Evolutionary conservation across 2,329 filamentous ascomycete species (phyloP).

Genomic region (Hypomyces rosellus): DNA sequence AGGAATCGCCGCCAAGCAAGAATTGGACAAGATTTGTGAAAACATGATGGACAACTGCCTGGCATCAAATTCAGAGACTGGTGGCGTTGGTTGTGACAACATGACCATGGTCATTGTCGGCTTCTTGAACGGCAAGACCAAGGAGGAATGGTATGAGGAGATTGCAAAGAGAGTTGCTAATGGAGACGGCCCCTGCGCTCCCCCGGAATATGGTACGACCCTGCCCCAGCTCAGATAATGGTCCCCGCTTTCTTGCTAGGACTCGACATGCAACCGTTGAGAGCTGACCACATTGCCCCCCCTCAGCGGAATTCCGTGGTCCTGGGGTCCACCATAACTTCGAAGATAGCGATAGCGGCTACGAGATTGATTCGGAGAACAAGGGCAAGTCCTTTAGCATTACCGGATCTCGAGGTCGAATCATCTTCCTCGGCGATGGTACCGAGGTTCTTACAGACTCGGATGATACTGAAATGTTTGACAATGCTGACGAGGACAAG

Average conservation of each 20-base stretch:
- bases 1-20: constrained; percentile 93
- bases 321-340: constrained; percentile 77
- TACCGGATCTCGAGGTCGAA: constrained; percentile 71
- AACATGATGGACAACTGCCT: constrained; percentile 99
- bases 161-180: constrained; percentile 90
- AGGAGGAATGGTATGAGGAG: constrained; percentile 98
- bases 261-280: constrained; percentile 15
- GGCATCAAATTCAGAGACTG: constrained; percentile 94
- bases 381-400: constrained; percentile 57
- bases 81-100: constrained; percentile 97
- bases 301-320: constrained; percentile 73
- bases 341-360: constrained; percentile 71
- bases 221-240: constrained; percentile 27
- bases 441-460: constrained; percentile 86
- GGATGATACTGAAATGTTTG: constrained; percentile 90
- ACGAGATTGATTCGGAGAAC: constrained; percentile 67
- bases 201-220: constrained; percentile 96
- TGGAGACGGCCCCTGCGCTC: constrained; percentile 95
- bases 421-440: constrained; percentile 93
- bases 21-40: constrained; percentile 90
- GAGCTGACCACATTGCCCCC: constrained; percentile 20
- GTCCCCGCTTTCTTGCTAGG: constrained; percentile 7
- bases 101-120: constrained; percentile 97
- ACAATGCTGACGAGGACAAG: constrained; percentile 77
- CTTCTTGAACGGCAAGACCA: constrained; percentile 82